Conservation (phyloP, 805 yeast species). For the Metschnikowia proteae region DNA sequence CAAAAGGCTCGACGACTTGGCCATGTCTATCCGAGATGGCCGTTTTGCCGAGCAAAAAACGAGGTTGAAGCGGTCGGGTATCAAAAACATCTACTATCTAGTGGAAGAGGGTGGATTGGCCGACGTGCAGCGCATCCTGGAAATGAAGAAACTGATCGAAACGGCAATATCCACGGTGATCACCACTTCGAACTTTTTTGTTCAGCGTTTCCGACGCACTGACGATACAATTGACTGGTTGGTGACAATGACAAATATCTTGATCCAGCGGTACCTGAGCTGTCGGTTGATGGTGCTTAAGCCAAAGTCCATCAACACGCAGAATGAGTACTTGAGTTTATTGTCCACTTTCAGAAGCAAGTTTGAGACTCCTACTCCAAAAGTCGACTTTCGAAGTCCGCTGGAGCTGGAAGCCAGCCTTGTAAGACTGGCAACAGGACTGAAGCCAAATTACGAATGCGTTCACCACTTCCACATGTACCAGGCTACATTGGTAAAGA, state of each 20-base stretch:
- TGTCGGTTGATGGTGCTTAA: constrained; percentile 46
- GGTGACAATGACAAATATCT: constrained; percentile 43
- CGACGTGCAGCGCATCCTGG: constrained; percentile 31
- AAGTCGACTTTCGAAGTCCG: not conserved
- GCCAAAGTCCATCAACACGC: constrained; percentile 48
- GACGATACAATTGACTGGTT: constrained; percentile 72
- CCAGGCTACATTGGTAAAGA: constrained; percentile 65
- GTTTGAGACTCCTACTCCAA: constrained; percentile 32
- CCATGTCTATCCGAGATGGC: constrained; percentile 79
- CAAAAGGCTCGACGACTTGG: constrained; percentile 83
- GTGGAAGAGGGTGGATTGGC: constrained; percentile 66
- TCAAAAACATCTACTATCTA: constrained; percentile 65
- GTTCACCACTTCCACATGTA: constrained; percentile 42
- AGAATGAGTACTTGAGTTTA: constrained; percentile 44
- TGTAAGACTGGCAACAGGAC: not conserved
- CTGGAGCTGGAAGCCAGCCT: not conserved
- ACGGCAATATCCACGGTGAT: constrained; percentile 73
- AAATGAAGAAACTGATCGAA: constrained; percentile 61
- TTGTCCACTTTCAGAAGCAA: constrained; percentile 42
- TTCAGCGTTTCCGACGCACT: constrained; percentile 63
- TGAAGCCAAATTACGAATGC: constrained; percentile 29
- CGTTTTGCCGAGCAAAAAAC: constrained; percentile 83
- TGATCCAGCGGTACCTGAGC: constrained; percentile 36
- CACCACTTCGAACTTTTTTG: constrained; percentile 60
- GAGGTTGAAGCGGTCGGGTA: constrained; percentile 65